A percentile compares a stretch with the other conserved stretches of the same genome.
phyloP scores from a whole-genome alignment of 495 filamentous ascomycete species.

The Umbilicaria muhlenbergii region DNA sequence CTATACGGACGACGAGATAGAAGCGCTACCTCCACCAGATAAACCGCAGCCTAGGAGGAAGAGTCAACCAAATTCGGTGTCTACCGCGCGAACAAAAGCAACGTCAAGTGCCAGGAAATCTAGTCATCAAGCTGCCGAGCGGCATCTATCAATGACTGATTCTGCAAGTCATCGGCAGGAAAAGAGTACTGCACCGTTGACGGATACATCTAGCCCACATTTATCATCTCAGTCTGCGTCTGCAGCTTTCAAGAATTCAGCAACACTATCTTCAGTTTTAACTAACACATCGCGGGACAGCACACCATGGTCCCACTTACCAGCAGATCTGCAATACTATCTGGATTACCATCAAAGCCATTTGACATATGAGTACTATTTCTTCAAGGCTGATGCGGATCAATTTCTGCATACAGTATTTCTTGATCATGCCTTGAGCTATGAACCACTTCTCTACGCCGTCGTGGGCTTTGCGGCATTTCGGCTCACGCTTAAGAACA shows the following conservation, averaged over 20 bases:
- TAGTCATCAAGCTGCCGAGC: slow-evolving; percentile 10
- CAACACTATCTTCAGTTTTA: slow-evolving; percentile 6
- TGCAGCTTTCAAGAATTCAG: not conserved
- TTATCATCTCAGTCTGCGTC: slow-evolving; percentile 6
- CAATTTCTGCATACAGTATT: slow-evolving; percentile 60
- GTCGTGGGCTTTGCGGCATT: slow-evolving; percentile 87
- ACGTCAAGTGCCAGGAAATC: slow-evolving; percentile 5
- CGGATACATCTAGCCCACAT: slow-evolving; percentile 16
- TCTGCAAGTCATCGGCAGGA: slow-evolving; percentile 20
- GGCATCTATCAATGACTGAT: slow-evolving; percentile 25
- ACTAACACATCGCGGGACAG: slow-evolving; percentile 7
- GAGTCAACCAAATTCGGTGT: slow-evolving; percentile 14
- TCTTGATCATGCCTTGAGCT: slow-evolving; percentile 52
- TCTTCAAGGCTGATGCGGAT: slow-evolving; percentile 47
- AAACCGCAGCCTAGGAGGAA: slow-evolving; percentile 18
- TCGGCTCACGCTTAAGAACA: slow-evolving; percentile 54
- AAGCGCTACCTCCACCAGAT: too few species aligned
- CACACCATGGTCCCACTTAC: slow-evolving; percentile 19
- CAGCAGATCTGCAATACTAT: slow-evolving; percentile 57
- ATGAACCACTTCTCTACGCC: slow-evolving; percentile 77
- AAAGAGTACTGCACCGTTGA: slow-evolving; percentile 28
- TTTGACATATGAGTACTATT: slow-evolving; percentile 68
- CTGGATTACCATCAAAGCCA: slow-evolving; percentile 61
- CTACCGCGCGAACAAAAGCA: slow-evolving; percentile 16
- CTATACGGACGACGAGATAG: slow-evolving; percentile 23